phyloP scores from a whole-genome alignment of 371 early-diverging fungal species.

The Mucor lusitanicus region DNA sequence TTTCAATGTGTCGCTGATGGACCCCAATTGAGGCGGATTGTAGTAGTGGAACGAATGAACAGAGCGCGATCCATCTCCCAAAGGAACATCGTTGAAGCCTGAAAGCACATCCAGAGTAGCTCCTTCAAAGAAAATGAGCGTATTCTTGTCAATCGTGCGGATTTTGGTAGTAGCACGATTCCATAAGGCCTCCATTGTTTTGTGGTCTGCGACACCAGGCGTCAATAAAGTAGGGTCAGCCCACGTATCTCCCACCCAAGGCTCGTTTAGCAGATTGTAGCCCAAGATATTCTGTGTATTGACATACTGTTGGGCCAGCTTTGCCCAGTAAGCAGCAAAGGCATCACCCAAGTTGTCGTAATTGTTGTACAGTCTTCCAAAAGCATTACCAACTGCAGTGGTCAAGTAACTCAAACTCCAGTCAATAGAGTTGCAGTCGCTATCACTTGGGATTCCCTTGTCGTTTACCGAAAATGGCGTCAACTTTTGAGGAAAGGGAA shows the following conservation, averaged over 20 bases:
- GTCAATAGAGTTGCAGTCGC: constrained; percentile 44
- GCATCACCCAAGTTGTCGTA: constrained; percentile 48
- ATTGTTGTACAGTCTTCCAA: constrained; percentile 55
- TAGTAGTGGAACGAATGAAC: constrained; percentile 38
- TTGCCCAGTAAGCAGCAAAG: constrained; percentile 55
- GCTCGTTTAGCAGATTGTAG: constrained; percentile 62
- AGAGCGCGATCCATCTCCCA: constrained; percentile 45
- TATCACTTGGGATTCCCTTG: constrained; percentile 41
- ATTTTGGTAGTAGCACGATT: constrained; percentile 49
- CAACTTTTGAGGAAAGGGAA: constrained; percentile 43
- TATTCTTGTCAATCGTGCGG: constrained; percentile 44
- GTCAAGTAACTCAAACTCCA: constrained; percentile 50
- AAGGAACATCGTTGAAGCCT: constrained; percentile 56
- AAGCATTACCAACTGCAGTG: constrained; percentile 50
- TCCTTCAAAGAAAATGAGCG: constrained; percentile 57
- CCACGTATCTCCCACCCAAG: constrained; percentile 53
- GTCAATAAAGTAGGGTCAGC: constrained; percentile 37
- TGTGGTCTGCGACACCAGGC: constrained; percentile 39
- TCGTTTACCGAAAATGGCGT: constrained; percentile 41
- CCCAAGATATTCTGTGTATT: constrained; percentile 52
- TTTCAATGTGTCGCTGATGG: constrained; percentile 32
- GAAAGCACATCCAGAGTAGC: constrained; percentile 46
- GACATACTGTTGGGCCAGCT: constrained; percentile 42
- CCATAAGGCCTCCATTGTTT: constrained; percentile 51
- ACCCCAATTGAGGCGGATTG: constrained; percentile 42